Evolutionary conservation across 805 yeast genomes (phyloP), one percentile per base, ranked within the genome.

Genomic region (Yamadazyma akitaensis): DNA sequence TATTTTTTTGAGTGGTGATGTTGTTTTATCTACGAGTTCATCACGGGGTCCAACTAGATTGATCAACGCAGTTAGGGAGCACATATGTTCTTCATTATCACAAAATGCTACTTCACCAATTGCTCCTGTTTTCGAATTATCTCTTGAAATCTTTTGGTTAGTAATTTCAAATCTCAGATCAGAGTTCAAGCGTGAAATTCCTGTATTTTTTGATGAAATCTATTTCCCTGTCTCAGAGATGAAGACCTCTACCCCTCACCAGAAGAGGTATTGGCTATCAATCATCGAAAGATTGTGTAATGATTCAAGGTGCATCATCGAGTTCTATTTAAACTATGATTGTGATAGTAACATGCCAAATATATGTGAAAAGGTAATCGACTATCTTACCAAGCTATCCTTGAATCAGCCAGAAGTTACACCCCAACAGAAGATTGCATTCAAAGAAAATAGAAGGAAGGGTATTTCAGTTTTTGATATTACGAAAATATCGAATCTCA

Each of bases 211-310:
- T 70, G 85, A 84, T 38, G 98, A 94, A 59, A 88, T 92, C 44
- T 94, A 94, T 63, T 86, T 94, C 67, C 97, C 98, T 2, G 88
- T 95, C 37, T 79, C 94, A 39, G 98, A 92, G 59, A 80, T 94
- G 82, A 87, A 84, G 59, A 82, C 96, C 1, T 87, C 97, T 1
- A 88, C 97, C 0, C 70, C 91, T 9, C 97, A 92, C 63, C 99
- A 95, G 67, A 90, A 92, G 62, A 77, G 95, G 61, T 92, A 90
- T 58, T 79, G 92, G 53, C 72, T 95, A 50, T 79, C 85, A 11
- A 77, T 92, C n/a, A 75, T 95, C 21, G 86, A 87, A 56, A 76
- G 96, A 54, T 67, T 94, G 33, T 85, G 96, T 61, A 81, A 82
- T 53, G 96, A 92, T 66, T 96, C 98, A 37, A 77, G 96, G 51